Evolutionary conservation across 2,329 filamentous ascomycete genomes (phyloP).

Genomic region (Colletotrichum noveboracense): DNA sequence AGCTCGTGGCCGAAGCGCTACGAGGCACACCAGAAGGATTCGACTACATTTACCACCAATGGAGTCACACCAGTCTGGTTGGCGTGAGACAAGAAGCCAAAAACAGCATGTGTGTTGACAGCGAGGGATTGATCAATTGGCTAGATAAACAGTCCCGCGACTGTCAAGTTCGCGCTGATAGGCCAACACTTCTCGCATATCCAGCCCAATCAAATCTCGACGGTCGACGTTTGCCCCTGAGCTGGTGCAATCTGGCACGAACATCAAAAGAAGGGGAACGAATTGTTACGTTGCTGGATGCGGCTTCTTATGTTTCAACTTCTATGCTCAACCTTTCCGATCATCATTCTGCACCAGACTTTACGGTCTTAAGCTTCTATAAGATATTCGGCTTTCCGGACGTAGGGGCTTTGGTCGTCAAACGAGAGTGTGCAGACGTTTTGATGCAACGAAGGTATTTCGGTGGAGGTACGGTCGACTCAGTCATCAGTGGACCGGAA

Average conservation of each 20-base stretch:
- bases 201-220: constrained; percentile 95
- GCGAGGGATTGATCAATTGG: not conserved
- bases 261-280: not conserved
- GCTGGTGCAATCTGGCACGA: constrained; percentile 47
- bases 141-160: not conserved
- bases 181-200: constrained; percentile 70
- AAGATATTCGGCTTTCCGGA: constrained; percentile 99
- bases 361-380: constrained; percentile 86
- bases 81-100: constrained; percentile 71
- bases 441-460: not conserved
- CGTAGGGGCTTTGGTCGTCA: not conserved
- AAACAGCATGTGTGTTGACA: constrained; percentile 46
- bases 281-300: constrained; percentile 48
- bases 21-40: constrained; percentile 59
- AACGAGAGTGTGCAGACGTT: not conserved
- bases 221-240: constrained; percentile 75
- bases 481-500: not conserved
- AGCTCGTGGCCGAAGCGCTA: constrained; percentile 64
- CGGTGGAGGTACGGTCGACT: not conserved
- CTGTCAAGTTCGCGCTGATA: constrained; percentile 31
- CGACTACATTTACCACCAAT: constrained; percentile 66
- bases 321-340: constrained; percentile 75
- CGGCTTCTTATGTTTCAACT: constrained; percentile 81
- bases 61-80: constrained; percentile 68
- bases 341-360: constrained; percentile 72